Conservation (phyloP, 2,329 filamentous ascomycete species). For the Endocalyx cinctus region DNA sequence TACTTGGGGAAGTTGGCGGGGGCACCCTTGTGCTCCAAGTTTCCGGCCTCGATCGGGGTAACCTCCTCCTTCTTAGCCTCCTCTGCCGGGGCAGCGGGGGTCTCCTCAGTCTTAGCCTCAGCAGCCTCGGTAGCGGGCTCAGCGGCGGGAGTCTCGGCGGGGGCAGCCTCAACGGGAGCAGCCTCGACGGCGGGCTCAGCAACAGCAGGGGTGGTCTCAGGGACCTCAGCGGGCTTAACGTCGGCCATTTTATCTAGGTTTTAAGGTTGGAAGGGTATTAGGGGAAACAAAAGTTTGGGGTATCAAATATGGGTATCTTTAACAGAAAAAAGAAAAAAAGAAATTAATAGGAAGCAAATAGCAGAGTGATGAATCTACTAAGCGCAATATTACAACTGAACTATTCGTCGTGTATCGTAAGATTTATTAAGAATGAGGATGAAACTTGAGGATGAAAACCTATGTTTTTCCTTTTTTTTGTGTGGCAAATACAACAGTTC, state of each 20-base stretch:
- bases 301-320: conserved; percentile 49
- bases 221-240: conserved; percentile 62
- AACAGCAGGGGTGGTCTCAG: conserved; percentile 42
- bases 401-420: too few species aligned
- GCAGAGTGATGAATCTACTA: conserved; percentile 13
- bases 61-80: conserved; percentile 46
- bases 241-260: too few species aligned
- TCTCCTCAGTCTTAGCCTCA: conserved; percentile 32
- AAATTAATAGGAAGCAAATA: conserved; percentile 9
- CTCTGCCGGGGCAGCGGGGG: conserved; percentile 31
- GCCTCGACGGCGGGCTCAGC: conserved; percentile 31
- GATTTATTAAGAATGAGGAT: too few species aligned
- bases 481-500: too few species aligned
- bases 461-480: too few species aligned
- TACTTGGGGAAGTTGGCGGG: conserved; percentile 83
- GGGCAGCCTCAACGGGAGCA: conserved; percentile 19
- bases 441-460: too few species aligned
- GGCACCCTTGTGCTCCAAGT: conserved; percentile 84
- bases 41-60: conserved; percentile 75
- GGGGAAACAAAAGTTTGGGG: conserved; percentile 29
- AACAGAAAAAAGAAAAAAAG: conserved; percentile 38
- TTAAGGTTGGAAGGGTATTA: too few species aligned
- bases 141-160: conserved; percentile 33
- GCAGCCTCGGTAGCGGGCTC: conserved; percentile 25
- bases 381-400: too few species aligned